These are phyloP conservation scores for Cronartium quercuum DNA, from an alignment of 1,284 basidiomycete species.

Conservation along the genomic window DNA sequence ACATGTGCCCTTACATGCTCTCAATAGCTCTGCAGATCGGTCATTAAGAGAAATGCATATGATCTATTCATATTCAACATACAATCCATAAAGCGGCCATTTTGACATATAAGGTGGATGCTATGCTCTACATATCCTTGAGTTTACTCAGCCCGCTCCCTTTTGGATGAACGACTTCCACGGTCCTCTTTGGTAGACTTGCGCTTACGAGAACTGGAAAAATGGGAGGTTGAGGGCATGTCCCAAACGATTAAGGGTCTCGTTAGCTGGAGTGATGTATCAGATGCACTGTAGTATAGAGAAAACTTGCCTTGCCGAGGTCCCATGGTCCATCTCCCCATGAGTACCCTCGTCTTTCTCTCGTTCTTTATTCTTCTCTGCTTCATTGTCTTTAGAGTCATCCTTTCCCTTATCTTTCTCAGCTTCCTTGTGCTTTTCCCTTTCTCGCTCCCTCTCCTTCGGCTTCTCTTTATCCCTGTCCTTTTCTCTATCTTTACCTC, in stretches of 20 bases:
- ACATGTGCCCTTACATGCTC: too few species aligned
- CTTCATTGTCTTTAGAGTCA: neutral
- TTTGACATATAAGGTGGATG: too few species aligned
- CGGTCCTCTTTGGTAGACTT: slow-evolving; percentile 33
- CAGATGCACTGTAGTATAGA: too few species aligned
- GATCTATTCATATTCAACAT: neutral
- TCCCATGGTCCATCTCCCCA: slow-evolving; percentile 21
- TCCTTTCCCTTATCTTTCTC: neutral
- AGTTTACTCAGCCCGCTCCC: slow-evolving; percentile 31
- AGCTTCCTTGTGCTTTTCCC: slow-evolving; percentile 1
- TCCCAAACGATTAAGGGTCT: too few species aligned
- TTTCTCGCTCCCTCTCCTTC: slow-evolving; percentile 4
- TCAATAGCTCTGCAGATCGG: too few species aligned
- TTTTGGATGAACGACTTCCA: slow-evolving; percentile 26
- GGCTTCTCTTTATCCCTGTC: slow-evolving; percentile 11
- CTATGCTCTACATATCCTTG: too few species aligned
- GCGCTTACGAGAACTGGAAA: slow-evolving; percentile 18
- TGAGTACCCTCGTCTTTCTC: slow-evolving; percentile 19
- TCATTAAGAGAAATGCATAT: neutral
- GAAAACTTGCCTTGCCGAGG: slow-evolving; percentile 7
- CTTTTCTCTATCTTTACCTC: slow-evolving; percentile 10
- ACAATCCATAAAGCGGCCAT: neutral
- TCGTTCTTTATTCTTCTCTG: neutral
- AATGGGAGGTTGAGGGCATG: neutral
- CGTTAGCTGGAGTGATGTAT: too few species aligned